These are phyloP conservation scores for Mortierella sp. DNA, from an alignment of 371 early-diverging fungal species.

Conservation along the genomic window DNA sequence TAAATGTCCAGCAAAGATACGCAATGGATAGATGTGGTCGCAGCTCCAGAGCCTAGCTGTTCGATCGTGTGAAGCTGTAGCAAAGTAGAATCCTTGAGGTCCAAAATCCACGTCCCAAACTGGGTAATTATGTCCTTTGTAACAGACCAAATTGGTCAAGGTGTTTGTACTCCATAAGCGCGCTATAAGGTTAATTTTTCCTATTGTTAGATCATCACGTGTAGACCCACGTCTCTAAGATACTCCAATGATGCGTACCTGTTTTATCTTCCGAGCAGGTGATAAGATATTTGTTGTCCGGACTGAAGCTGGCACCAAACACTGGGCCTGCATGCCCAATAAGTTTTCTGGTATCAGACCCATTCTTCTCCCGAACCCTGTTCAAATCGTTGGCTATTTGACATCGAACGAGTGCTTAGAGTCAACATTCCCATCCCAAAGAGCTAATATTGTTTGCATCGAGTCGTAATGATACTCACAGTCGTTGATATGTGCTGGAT, in stretches of 20 bases:
- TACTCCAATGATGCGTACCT: constrained; percentile 60
- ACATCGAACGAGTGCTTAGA: not conserved
- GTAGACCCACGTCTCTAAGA: not conserved
- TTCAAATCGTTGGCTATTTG: constrained; percentile 64
- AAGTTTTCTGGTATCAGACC: constrained; percentile 74
- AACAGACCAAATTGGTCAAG: constrained; percentile 90
- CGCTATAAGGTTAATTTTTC: constrained; percentile 60
- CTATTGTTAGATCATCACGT: not conserved
- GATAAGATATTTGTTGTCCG: constrained; percentile 90
- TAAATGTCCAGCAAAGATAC: constrained; percentile 98
- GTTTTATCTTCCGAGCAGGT: constrained; percentile 98
- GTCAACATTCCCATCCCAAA: not conserved
- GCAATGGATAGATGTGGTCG: constrained; percentile 94
- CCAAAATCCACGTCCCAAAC: constrained; percentile 97
- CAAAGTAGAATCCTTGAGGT: constrained; percentile 96
- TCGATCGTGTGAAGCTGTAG: constrained; percentile 96
- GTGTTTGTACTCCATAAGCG: constrained; percentile 98
- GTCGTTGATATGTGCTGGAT: constrained; percentile 67
- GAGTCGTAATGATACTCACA: constrained; percentile 51
- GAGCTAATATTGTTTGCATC: not conserved
- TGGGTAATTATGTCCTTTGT: constrained; percentile 98
- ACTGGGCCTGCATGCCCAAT: constrained; percentile 98
- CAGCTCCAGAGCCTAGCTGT: constrained; percentile 98
- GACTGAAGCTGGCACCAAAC: constrained; percentile 92
- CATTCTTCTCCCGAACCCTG: constrained; percentile 63